A percentile compares a stretch with the other conserved stretches of the same genome.
These are phyloP conservation scores for Solanum chilense DNA, from an alignment of 257 asterid genomes.

Conservation along the genomic window DNA sequence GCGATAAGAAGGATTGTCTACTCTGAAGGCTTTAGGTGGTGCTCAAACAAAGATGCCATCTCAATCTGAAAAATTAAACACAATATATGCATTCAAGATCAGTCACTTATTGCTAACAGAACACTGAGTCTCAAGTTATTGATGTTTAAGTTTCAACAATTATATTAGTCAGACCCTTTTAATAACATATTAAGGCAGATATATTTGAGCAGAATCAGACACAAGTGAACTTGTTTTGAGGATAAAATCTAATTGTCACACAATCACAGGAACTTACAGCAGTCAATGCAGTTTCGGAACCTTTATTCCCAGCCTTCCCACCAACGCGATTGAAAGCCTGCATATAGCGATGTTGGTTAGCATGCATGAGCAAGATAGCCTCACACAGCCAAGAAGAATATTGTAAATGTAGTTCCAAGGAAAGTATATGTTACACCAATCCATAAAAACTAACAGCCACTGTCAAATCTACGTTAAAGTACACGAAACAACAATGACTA, in stretches of 20 bases:
- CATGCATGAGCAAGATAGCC: neutral
- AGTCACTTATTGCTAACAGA: neutral
- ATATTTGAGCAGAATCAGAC: neutral
- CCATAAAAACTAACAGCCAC: neutral
- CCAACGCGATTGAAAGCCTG: slow-evolving; percentile 93
- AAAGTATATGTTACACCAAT: neutral
- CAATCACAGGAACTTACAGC: slow-evolving; percentile 55
- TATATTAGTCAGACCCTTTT: neutral
- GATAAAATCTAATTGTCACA: neutral
- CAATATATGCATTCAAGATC: neutral
- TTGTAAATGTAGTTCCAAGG: neutral
- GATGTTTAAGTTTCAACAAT: neutral
- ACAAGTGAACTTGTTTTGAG: neutral
- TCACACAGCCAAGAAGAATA: neutral
- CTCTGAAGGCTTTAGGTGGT: slow-evolving; percentile 52
- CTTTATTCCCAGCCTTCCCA: slow-evolving; percentile 91
- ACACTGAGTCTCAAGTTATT: neutral
- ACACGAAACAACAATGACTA: neutral
- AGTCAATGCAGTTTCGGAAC: slow-evolving; percentile 82
- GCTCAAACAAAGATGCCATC: slow-evolving; percentile 91
- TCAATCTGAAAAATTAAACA: slow-evolving; percentile 54
- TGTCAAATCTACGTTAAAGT: neutral
- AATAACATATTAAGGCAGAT: neutral
- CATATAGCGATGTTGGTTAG: neutral
- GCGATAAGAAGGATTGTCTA: neutral